Base-by-base conservation (phyloP, 2,329 filamentous ascomycete genomes). In the Sporothrix curviconia region DNA sequence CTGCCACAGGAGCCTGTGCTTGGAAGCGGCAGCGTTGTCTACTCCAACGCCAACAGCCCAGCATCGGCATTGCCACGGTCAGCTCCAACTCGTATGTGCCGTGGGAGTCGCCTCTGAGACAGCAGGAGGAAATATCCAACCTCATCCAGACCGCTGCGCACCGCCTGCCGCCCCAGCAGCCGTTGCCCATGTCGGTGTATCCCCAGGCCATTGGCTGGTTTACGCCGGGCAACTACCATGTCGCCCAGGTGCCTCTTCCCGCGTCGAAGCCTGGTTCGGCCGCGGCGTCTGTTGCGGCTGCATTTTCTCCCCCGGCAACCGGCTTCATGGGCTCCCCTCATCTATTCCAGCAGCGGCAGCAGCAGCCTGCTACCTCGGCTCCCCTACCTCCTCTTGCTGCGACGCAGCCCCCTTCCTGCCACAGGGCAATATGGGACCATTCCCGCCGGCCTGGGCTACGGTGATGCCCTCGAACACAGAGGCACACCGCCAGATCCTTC, bases 41-140 rank as follows among this genome's bases (percentile, higher is more conserved):
- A 57, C 24, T 32, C 32, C 40, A 47, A 37, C 32, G 14, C 30
- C 40, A 39, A 14, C 22, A 37, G 19, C 2, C 39, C 42, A 5
- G n/a, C 51, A n/a, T n/a, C 7, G 14, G 37, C 12, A 25, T 8
- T 39, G 19, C 50, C 14, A 39, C 37, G 12, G 34, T 39, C 36
- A 22, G 30, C 32, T 22, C 50, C 7, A 54, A 57, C 39, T 58
- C 60, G 0, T 61, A 55, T 37, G 59, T 64, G 7, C 61, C 64
- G 0, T 66, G 64, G 64, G 56, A 53, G 11, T 64, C 64, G 9
- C 64, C 62, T 5, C 55, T 44, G 3, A 59, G 61, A 0, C 59
- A 59, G 24, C 32, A 43, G 9, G 55, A 50, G n/a, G 54, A 57
- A 5, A 56, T 60, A 24, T 40, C n/a, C 39, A 53, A 36, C 17